Conservation (phyloP, 1,284 basidiomycete genomes). For the Trichosporon inkin region DNA sequence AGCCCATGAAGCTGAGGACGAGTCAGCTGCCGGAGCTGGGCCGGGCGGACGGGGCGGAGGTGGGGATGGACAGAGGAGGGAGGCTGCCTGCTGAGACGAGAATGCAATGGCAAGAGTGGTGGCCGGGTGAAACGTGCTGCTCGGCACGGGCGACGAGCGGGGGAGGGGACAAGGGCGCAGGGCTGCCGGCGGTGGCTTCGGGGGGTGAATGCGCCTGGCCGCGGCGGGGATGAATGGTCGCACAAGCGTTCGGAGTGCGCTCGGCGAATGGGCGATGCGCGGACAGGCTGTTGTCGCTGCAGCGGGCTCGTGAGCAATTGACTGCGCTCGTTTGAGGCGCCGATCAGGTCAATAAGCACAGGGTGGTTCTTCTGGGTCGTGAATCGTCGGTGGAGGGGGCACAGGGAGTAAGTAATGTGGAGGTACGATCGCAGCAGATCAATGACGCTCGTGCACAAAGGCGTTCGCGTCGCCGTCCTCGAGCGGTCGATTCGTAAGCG, state of each 20-base stretch:
- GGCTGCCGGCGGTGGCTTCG: background rate
- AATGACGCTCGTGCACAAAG: too few relatives aligned
- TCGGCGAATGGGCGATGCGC: too few relatives aligned
- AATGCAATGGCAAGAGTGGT: background rate
- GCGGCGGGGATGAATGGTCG: too few relatives aligned
- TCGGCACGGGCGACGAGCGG: background rate
- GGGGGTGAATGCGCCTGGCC: background rate
- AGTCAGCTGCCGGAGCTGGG: background rate
- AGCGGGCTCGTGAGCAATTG: background rate
- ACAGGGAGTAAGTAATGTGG: background rate
- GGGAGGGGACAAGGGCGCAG: background rate
- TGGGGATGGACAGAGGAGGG: background rate
- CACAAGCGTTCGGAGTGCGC: too few relatives aligned
- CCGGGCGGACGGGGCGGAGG: background rate
- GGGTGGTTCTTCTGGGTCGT: background rate
- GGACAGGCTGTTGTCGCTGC: background rate
- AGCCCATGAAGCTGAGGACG: conserved; percentile 5
- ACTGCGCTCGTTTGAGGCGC: background rate
- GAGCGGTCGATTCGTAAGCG: too few relatives aligned
- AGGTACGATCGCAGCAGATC: too few relatives aligned
- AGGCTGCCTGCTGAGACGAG: background rate
- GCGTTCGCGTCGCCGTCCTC: too few relatives aligned
- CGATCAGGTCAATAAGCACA: conserved; percentile 1
- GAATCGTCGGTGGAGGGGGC: background rate
- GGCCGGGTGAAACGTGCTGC: background rate